Evolutionary conservation across 148 eudicot species (phyloP), one percentile per base, ranked within the genome.

Genomic region (Selenicereus undatus): DNA sequence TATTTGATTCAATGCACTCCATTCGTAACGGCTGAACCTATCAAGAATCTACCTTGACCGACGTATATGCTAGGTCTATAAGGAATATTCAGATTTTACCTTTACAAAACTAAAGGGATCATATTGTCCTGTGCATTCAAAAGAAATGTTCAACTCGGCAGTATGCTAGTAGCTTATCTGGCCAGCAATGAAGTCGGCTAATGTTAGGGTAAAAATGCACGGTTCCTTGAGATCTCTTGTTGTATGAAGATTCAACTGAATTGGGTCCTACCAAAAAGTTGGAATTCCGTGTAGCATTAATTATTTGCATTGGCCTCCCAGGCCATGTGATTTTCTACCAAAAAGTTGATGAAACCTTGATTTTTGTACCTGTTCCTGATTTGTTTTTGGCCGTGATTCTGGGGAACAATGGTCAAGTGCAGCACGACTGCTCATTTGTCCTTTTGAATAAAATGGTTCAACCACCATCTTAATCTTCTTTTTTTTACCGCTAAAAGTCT

Each of bases 261-360:
- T 24, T 3, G n/a, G 68, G 32, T 39, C 64, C 74, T 52, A 71
- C 45, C 11, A 35, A 71, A 56, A 71, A 56, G 76, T 56, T 54
- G 70, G 13, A 70, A 65, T 26, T 81, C 42, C 11, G 26, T 21
- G 54, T 22, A 76, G 35, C 54, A 75, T 75, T 56, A 52, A 81
- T 68, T 30, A 50, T 68, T 35, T 81, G 75, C 60, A 51, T 24
- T 27, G 35, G 82, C 3, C 60, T 58, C 8, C 52, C 51, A 76
- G 48, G 42, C 64, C 81, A 82, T 82, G 84, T 82, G 84, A 71
- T 64, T 77, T 56, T 58, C 80, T 50, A 70, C 73, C 84, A 77
- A 71, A 71, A 79, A 50, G 75, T 32, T 71, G 76, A 50, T 18
- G 24, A 68, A 81, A 45, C 16, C 69, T n/a, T 66, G 35, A 69